These are phyloP conservation scores for Penstemon barbatus DNA, from an alignment of 257 asterid species.

Conservation along the genomic window DNA sequence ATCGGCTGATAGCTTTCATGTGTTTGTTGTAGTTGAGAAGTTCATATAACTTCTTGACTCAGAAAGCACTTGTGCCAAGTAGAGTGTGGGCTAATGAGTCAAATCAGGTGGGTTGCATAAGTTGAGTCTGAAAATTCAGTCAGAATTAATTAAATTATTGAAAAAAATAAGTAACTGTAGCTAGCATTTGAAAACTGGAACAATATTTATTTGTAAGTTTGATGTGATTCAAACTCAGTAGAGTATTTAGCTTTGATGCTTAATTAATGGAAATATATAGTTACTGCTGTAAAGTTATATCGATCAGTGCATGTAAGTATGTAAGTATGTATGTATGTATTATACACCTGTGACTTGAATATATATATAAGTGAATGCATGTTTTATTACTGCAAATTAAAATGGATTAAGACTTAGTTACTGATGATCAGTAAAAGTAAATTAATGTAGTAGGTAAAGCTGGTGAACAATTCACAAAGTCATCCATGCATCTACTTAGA, in stretches of 20 bases:
- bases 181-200: no score
- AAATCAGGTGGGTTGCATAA: constrained; percentile 49
- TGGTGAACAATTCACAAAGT: constrained; percentile 50
- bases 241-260: no score
- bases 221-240: no score
- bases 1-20: constrained; percentile 57
- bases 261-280: no score
- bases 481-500: not conserved
- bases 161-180: no score
- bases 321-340: no score
- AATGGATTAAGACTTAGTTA: constrained; percentile 22
- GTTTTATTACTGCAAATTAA: constrained; percentile 17
- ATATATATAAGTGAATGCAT: not conserved
- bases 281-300: no score
- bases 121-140: constrained; percentile 32
- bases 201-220: no score
- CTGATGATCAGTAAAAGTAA: constrained; percentile 24
- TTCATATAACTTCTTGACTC: constrained; percentile 52
- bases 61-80: constrained; percentile 37
- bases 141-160: constrained; percentile 2
- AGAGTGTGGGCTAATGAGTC: constrained; percentile 39
- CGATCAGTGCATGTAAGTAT: no score
- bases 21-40: constrained; percentile 70
- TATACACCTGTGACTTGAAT: constrained; percentile 9
- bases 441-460: constrained; percentile 63